These are phyloP conservation scores for Hanseniaspora jakobsenii DNA, from an alignment of 805 yeast genomes.

Conservation along the genomic window DNA sequence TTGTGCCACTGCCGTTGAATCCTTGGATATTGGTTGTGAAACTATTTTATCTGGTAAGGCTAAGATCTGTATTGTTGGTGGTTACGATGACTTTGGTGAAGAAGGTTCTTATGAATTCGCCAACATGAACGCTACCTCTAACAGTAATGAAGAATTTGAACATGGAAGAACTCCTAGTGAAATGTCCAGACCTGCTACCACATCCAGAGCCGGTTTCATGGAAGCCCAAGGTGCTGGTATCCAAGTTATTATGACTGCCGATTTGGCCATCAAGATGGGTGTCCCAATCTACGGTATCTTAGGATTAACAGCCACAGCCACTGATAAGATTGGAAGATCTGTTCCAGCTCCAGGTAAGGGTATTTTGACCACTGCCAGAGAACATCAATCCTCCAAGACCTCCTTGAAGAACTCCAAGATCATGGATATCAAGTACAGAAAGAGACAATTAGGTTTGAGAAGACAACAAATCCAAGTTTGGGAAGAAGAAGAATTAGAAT, in stretches of 20 bases:
- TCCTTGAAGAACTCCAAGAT: conserved; percentile 66
- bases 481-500: conserved; percentile 70
- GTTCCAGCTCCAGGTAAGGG: conserved; percentile 99
- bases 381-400: conserved; percentile 48
- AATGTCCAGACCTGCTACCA: conserved; percentile 97
- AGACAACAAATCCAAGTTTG: conserved; percentile 64
- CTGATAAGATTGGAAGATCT: conserved; percentile 97
- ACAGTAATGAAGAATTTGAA: conserved; percentile 72
- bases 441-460: conserved; percentile 77
- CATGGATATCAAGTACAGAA: conserved; percentile 84
- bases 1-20: conserved; percentile 97
- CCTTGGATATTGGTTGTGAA: conserved; percentile 91
- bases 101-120: conserved; percentile 97
- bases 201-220: conserved; percentile 95
- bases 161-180: conserved; percentile 97
- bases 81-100: conserved; percentile 98
- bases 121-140: conserved; percentile 97
- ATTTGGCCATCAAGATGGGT: conserved; percentile 92
- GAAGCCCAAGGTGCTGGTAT: conserved; percentile 99
- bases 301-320: conserved; percentile 91
- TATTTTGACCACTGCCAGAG: conserved; percentile 94
- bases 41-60: conserved; percentile 90
- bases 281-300: conserved; percentile 95
- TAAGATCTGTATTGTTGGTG: conserved; percentile 93
- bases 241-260: conserved; percentile 91